A percentile compares a stretch with the other conserved stretches of the same genome.
Conservation (phyloP, 139 green algal genomes). For the Ettlia oleoabundans region DNA sequence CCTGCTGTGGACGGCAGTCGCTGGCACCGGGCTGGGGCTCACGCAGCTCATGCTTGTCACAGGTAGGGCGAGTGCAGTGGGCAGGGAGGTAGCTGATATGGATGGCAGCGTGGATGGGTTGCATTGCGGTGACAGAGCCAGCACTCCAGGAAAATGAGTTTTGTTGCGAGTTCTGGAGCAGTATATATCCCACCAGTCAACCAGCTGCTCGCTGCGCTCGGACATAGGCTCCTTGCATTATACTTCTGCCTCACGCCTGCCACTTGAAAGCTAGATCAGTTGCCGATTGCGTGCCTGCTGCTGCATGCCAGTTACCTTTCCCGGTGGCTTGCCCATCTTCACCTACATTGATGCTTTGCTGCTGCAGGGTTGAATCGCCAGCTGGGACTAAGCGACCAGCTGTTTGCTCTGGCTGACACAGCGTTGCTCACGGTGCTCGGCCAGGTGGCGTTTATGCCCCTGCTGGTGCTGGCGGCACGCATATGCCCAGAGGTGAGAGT, state of each 20-base stretch:
- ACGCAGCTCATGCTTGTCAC: constrained; percentile 89
- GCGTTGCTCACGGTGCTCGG: constrained; percentile 93
- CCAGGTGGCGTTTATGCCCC: constrained; percentile 95
- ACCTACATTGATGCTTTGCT: background rate
- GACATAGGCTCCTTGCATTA: background rate
- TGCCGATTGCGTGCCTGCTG: too few species aligned
- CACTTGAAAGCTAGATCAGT: too few species aligned
- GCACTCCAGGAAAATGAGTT: too few species aligned
- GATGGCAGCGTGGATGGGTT: background rate
- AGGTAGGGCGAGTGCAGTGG: background rate
- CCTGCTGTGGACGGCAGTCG: constrained; percentile 76
- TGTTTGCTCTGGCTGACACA: constrained; percentile 94
- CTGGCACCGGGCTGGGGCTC: constrained; percentile 76
- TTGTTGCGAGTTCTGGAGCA: too few species aligned
- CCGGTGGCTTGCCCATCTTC: too few species aligned
- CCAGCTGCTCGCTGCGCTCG: background rate
- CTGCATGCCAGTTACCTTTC: too few species aligned
- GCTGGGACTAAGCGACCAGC: constrained; percentile 79
- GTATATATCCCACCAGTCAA: background rate
- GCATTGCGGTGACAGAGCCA: too few species aligned
- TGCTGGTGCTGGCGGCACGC: constrained; percentile 92
- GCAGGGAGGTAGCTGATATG: background rate
- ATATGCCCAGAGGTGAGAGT: constrained; percentile 58
- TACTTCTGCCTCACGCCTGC: too few species aligned
- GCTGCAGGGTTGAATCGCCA: constrained; percentile 60